These are phyloP conservation scores for Poa pratensis DNA, from an alignment of 176 grass and related monocot genomes.

Conservation along the genomic window DNA sequence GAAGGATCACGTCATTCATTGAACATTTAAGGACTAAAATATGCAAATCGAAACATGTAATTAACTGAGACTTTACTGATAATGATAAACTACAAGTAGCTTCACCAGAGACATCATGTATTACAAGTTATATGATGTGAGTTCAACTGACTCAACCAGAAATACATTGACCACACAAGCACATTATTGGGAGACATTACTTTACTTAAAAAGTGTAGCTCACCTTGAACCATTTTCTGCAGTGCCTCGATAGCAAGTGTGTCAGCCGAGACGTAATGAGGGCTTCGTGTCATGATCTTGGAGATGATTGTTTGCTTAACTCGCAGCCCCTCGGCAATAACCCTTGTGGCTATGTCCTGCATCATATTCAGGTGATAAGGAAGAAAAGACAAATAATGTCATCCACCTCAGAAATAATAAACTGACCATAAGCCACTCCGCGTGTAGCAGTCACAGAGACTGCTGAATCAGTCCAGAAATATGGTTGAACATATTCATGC, in stretches of 20 bases:
- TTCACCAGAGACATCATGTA: constrained; percentile 9
- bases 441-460: background rate
- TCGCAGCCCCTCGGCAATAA: constrained; percentile 80
- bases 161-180: background rate
- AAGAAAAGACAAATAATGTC: background rate
- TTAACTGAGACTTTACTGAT: background rate
- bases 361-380: constrained; percentile 24
- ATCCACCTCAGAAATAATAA: constrained; percentile 9
- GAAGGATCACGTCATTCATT: background rate
- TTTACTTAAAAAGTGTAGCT: constrained; percentile 1
- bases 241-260: constrained; percentile 83
- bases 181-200: background rate
- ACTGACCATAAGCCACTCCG: background rate
- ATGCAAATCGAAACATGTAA: background rate
- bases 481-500: background rate
- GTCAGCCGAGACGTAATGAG: constrained; percentile 71
- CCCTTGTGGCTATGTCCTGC: constrained; percentile 87
- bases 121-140: constrained; percentile 9
- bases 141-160: background rate
- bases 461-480: constrained; percentile 2
- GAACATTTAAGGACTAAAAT: background rate
- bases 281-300: constrained; percentile 95
- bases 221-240: constrained; percentile 96
- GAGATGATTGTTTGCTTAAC: constrained; percentile 85
- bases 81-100: background rate